A percentile compares a stretch with the other conserved stretches of the same genome.
phyloP scores from a whole-genome alignment of 805 yeast species.

The Zygotorulaspora danielsina region DNA sequence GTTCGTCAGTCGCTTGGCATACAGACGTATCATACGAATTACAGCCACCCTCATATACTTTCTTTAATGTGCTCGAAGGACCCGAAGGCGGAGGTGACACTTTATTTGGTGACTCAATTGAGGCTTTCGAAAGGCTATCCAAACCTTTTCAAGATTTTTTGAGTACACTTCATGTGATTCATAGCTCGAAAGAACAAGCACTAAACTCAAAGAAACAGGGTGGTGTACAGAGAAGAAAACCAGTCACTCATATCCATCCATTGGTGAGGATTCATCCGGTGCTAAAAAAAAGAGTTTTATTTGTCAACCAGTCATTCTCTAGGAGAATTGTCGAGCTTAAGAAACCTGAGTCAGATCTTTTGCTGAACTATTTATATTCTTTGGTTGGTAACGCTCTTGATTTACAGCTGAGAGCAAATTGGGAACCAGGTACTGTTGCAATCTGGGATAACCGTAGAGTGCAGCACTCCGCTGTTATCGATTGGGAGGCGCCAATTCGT shows the following conservation, averaged over 20 bases:
- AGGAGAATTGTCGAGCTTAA: slow-evolving; percentile 68
- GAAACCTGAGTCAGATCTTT: slow-evolving; percentile 60
- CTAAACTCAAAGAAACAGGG: slow-evolving; percentile 49
- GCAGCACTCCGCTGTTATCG: slow-evolving; percentile 64
- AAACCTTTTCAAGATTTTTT: slow-evolving; percentile 57
- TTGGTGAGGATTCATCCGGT: slow-evolving; percentile 71
- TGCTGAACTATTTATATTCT: slow-evolving; percentile 53
- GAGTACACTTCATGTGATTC: slow-evolving; percentile 60
- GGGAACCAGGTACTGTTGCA: slow-evolving; percentile 68
- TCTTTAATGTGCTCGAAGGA: slow-evolving; percentile 57
- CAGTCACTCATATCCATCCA: slow-evolving; percentile 57
- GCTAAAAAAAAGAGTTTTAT: slow-evolving; percentile 55
- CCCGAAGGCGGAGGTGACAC: slow-evolving; percentile 74
- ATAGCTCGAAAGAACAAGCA: slow-evolving; percentile 71
- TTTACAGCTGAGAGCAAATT: slow-evolving; percentile 62
- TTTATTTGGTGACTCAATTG: slow-evolving; percentile 65
- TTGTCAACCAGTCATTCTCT: slow-evolving; percentile 56
- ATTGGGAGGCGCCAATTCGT: slow-evolving; percentile 62
- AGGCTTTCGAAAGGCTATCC: slow-evolving; percentile 68
- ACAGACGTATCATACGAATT: slow-evolving; percentile 70
- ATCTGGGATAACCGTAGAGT: slow-evolving; percentile 77
- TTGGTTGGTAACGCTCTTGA: slow-evolving; percentile 54
- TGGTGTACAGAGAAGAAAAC: slow-evolving; percentile 62
- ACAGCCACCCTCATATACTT: slow-evolving; percentile 69
- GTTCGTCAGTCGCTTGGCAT: slow-evolving; percentile 48